Base-by-base conservation (phyloP, 768 basidiomycete species). In the Albatrellus ellisii region DNA sequence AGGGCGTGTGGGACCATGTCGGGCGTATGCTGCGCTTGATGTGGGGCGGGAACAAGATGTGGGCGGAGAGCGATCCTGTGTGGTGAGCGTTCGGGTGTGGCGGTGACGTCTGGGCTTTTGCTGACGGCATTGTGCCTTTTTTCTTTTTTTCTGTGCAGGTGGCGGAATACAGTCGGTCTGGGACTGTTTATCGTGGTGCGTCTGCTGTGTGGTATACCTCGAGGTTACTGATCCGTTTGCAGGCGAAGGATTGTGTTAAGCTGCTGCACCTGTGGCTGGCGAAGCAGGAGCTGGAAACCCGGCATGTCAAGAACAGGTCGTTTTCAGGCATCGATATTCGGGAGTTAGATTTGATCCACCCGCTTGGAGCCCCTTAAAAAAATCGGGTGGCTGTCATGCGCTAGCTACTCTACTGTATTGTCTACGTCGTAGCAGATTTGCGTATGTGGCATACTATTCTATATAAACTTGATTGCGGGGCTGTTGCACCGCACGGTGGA, bases 291-390 rank as follows among this genome's bases (percentile, higher is more conserved):
- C 62, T 85, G 4, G 74, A 80, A 54, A 75, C 73, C 2, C 67
- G 84, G 11, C 63, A 65, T 18, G 74, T 87, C 21, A 81, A 76
- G 60, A 80, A 68, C 52, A 69, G 72, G 46, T 73, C 81, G 32
- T 87, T 87, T 54, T 63, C 66, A n/a, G 80, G 79, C 0, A 71
- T 86, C n/a, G 82, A 86, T 52, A 51, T 73, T 33, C 55, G 60
- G 9, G 75, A 73, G 47, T 64, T 86, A 29, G 82, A 87, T 55
- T 66, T 87, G 21, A 68, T 83, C 37, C 15, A 45, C 22, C 47
- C 48, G n/a, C n/a, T 41, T 26, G 26, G 11, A 39, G 26, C 38
- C 8, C 8, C 22, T 29, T 29, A 9, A 29, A 9, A 9, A 9
- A n/a, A 29, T 29, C n/a, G 28, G 9, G 9, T 29, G 9, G 28